Base-by-base conservation (phyloP, 495 filamentous ascomycete genomes). In the Filosporella fistucella region DNA sequence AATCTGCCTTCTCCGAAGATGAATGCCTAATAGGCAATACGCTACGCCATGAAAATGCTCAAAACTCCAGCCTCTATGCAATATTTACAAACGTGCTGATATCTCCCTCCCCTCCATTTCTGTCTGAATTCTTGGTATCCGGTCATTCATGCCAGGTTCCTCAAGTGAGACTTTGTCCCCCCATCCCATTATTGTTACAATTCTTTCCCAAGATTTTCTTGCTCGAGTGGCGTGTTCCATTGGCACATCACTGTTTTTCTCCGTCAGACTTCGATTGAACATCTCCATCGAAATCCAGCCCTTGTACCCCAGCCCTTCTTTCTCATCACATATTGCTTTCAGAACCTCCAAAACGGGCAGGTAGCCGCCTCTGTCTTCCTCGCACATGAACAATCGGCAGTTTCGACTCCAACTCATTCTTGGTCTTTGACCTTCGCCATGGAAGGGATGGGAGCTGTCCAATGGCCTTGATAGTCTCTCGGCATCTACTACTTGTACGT, bases 321-420 rank as follows among this genome's bases (percentile, higher is more conserved):
- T 44, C 4, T 75, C 77, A 12, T 75, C 67, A 37, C 85, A 76
- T 41, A 91, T 77, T 7, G 77, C 80, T 41, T 65, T 59, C 6
- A 80, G 68, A 37, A 89, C 73, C 41, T 85, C 75, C 42, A 75
- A 52, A 18, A 90, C 59, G 4, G 88, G 88, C 9, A 94, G 64
- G 57, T 91, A 91, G 0, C 78, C 88, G 6, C 86, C 87, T 0
- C 72, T 63, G 2, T 79, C 72, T 60, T 78, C 69, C 60, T 91
- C 87, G 35, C 83, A 85, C 48, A 85, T 81, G 56, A 91, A 91
- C 9, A 91, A 59, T 21, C 87, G 66, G 48, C 82, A 84, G 57
- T 90, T 91, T 10, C 88, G 70, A 20, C 80, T 84, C 88, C 88
- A 94, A 59, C 74, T 85, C 88, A 91, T 91, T 16, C 84, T 68